A percentile compares a stretch with the other conserved stretches of the same genome.
phyloP scores from a whole-genome alignment of 495 filamentous ascomycete genomes.

The Tuber umbilicatum region DNA sequence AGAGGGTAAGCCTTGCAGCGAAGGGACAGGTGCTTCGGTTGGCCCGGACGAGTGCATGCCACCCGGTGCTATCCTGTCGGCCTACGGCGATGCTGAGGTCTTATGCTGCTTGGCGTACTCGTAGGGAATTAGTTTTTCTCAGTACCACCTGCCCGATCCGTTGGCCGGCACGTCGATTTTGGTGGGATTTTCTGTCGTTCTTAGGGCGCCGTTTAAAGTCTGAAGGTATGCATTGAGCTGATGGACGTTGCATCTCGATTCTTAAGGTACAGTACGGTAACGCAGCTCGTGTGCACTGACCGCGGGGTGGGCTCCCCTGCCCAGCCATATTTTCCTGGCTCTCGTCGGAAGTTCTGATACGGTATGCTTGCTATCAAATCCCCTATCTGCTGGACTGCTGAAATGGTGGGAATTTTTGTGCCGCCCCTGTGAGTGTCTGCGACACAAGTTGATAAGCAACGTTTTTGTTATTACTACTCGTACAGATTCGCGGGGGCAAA shows the following conservation, averaged over 20 bases:
- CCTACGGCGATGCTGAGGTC: neutral
- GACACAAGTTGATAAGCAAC: too few relatives aligned
- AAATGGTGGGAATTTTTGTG: too few relatives aligned
- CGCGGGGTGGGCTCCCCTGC: neutral
- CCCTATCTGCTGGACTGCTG: neutral
- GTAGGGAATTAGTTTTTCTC: neutral
- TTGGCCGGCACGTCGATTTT: neutral
- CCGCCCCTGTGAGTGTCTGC: too few relatives aligned
- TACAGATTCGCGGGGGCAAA: too few relatives aligned
- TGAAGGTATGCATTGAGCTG: neutral
- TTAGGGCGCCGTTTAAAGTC: neutral
- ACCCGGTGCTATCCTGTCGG: neutral
- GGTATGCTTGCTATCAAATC: neutral
- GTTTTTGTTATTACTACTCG: too few relatives aligned
- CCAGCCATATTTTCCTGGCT: neutral
- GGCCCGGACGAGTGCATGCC: neutral
- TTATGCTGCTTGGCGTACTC: neutral
- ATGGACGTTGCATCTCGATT: neutral
- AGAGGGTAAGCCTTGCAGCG: neutral
- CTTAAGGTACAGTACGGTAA: too few relatives aligned
- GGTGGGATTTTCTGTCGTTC: neutral
- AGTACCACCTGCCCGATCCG: neutral
- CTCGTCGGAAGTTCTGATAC: neutral
- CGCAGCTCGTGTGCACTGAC: neutral
- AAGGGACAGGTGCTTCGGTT: neutral